Base-by-base conservation (phyloP, 202 grass and related monocot species). In the Dendrocalamus latiflorus region DNA sequence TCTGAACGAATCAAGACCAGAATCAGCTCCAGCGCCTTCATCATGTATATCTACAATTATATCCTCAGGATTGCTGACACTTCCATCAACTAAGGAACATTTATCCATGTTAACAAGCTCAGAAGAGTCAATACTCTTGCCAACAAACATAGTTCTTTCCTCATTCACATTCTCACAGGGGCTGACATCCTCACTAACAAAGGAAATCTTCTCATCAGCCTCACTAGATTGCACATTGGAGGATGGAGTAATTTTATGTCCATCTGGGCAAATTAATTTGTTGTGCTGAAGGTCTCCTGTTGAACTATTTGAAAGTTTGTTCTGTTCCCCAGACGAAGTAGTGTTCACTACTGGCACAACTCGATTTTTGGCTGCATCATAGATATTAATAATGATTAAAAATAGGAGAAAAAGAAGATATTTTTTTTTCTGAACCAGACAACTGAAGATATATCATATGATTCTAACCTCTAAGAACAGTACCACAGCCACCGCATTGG, bases 401-500 rank as follows among this genome's bases (percentile, higher is more conserved):
- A 70, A 34, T 17, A 14, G 38, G 38, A 39, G 38, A 39, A 39
- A 39, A 39, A 8, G 38, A 39, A 39, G 7, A 36, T 5, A 39
- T 39, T 39, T 1, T 39, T 36, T 36, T 37, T 22, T 37, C 18
- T 33, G 13, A 49, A 45, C 1, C 2, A 18, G 24, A 39, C 39
- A 39, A 39, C 38, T 39, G 38, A 39, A 39, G 49, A 74, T 4
- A 54, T 55, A 85, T 24, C 8, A 24, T 20, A 48, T 71, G 67
- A 49, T 64, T 5, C 17, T 20, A 93, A 98, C 95, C 93, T 88
- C 82, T 92, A 74, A 98, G 93, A 63, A 80, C 70, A 4, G 85
- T 89, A 30, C 60, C 55, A 4, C 95, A 95, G 54, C 91, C 89
- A 8, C 95, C 95, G 6, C 95, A 98, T 18, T 90, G 81, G 83